Percentiles rank a stretch among this genome's conserved stretches.
These are phyloP conservation scores for Termitomyces sp. DNA, from an alignment of 768 basidiomycete species.

Conservation along the genomic window DNA sequence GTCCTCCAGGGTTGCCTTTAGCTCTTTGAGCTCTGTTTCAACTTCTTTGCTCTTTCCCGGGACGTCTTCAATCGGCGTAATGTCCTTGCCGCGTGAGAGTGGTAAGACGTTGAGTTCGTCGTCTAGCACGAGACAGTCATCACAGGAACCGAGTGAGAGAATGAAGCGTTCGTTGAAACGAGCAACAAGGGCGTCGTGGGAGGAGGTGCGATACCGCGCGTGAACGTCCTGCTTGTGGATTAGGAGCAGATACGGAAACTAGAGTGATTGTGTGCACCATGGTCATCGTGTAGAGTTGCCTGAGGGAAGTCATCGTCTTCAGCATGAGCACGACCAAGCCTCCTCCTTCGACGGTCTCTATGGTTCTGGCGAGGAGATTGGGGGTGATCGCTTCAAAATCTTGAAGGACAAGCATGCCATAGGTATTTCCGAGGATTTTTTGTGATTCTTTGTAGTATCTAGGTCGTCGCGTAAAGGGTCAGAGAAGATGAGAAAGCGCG, in stretches of 20 bases:
- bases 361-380: conserved; percentile 92
- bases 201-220: conserved; percentile 86
- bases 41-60: conserved; percentile 29
- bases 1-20: conserved; percentile 74
- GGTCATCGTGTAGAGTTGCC: conserved; percentile 90
- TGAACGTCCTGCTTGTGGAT: conserved; percentile 78
- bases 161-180: conserved; percentile 99
- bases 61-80: conserved; percentile 54
- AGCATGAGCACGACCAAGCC: conserved; percentile 83
- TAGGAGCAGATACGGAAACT: background rate
- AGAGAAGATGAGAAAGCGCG: background rate
- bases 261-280: conserved; percentile 36
- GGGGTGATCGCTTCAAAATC: conserved; percentile 99
- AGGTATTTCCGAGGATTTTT: conserved; percentile 79
- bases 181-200: conserved; percentile 84
- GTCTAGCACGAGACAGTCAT: conserved; percentile 91
- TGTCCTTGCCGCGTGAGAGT: conserved; percentile 92
- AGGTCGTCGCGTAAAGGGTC: background rate
- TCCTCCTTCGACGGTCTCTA: conserved; percentile 98
- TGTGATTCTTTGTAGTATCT: conserved; percentile 17
- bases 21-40: conserved; percentile 66
- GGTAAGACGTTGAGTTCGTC: conserved; percentile 98
- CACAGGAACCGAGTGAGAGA: conserved; percentile 88
- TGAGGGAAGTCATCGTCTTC: conserved; percentile 91
- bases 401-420: conserved; percentile 94